phyloP scores from a whole-genome alignment of 768 basidiomycete species.

The Bullera alba region DNA sequence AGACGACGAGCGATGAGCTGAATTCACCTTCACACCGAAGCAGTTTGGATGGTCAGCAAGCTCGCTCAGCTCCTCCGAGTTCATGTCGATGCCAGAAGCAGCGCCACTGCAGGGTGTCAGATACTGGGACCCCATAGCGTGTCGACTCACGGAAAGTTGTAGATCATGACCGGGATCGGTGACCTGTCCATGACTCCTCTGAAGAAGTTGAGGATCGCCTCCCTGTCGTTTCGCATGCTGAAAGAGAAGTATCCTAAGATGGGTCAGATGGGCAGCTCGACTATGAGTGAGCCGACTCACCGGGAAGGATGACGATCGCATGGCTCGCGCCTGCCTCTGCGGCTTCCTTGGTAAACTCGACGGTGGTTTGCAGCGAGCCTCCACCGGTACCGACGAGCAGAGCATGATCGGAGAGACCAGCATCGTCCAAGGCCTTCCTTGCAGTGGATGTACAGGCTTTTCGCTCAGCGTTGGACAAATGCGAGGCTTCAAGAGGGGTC shows the following conservation, averaged over 20 bases:
- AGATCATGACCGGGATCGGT: slow-evolving; percentile 61
- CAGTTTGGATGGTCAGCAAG: slow-evolving; percentile 75
- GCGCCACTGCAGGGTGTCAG: slow-evolving; percentile 35
- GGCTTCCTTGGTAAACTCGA: slow-evolving; percentile 63
- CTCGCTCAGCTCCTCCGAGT: slow-evolving; percentile 65
- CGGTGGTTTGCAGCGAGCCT: slow-evolving; percentile 69
- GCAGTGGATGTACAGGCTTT: slow-evolving; percentile 52
- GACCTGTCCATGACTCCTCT: slow-evolving; percentile 53
- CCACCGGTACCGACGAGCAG: slow-evolving; percentile 80
- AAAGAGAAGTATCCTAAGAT: slow-evolving; percentile 50
- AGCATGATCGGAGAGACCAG: slow-evolving; percentile 60
- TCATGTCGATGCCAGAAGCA: slow-evolving; percentile 66
- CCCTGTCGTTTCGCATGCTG: slow-evolving; percentile 52
- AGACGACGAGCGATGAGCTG: background rate
- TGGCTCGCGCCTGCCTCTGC: slow-evolving; percentile 75
- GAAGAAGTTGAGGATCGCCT: slow-evolving; percentile 41
- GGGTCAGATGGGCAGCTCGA: background rate
- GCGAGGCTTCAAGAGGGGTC: slow-evolving; percentile 33
- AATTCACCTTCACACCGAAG: slow-evolving; percentile 58
- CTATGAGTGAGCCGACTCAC: too few species aligned
- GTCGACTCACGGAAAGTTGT: slow-evolving; percentile 67
- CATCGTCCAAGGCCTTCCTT: slow-evolving; percentile 63
- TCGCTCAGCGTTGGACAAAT: slow-evolving; percentile 42
- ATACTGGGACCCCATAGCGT: background rate
- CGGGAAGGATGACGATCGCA: slow-evolving; percentile 55